Conservation (phyloP, 257 asterid species). For the Scutellaria galericulata region DNA sequence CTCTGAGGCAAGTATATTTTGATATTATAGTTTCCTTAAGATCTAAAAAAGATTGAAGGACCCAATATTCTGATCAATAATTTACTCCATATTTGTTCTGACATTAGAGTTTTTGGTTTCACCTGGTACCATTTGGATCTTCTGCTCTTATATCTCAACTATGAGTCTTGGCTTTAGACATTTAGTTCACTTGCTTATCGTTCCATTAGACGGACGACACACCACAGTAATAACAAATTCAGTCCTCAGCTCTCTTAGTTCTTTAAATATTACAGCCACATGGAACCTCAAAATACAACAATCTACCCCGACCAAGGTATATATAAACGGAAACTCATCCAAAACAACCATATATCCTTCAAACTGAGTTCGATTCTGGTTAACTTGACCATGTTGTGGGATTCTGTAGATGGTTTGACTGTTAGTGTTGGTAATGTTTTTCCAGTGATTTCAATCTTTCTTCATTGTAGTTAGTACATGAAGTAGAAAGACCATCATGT, state of each 20-base stretch:
- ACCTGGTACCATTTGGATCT: background rate
- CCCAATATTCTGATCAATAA: background rate
- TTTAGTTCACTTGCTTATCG: background rate
- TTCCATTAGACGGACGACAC: background rate
- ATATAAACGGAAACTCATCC: background rate
- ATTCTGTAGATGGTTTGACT: background rate
- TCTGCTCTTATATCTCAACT: background rate
- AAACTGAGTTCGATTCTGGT: background rate
- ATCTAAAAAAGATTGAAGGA: background rate
- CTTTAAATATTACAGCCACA: background rate
- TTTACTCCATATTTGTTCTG: background rate
- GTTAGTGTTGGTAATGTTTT: background rate
- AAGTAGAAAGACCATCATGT: background rate
- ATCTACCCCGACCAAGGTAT: constrained; percentile 1
- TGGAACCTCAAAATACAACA: background rate
- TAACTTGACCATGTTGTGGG: background rate
- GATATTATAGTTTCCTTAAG: constrained; percentile 3
- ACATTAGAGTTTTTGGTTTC: background rate
- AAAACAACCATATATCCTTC: background rate
- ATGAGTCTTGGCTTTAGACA: background rate
- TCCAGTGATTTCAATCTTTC: background rate
- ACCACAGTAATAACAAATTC: background rate
- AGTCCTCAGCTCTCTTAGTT: background rate
- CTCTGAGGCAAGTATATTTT: constrained; percentile 61
- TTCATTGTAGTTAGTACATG: background rate